These are phyloP conservation scores for Scytalidium sp. DNA, from an alignment of 2,329 filamentous ascomycete species.

Conservation along the genomic window DNA sequence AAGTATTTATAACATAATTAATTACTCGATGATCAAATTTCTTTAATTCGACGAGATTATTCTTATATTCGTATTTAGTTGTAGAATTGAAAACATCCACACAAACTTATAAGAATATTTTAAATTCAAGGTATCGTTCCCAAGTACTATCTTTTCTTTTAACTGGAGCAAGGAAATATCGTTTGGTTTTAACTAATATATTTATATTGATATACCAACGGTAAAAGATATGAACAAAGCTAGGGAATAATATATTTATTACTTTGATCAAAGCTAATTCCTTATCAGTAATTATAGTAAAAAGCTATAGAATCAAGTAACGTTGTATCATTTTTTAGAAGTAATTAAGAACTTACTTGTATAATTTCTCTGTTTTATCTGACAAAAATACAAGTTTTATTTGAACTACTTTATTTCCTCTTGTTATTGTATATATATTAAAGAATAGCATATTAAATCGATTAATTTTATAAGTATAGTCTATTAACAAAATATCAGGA, in stretches of 20 bases:
- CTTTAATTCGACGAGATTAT: too few relatives aligned
- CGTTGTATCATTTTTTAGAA: background rate
- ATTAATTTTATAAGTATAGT: slow-evolving; percentile 3
- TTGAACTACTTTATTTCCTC: too few relatives aligned
- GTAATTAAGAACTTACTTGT: too few relatives aligned
- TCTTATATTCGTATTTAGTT: too few relatives aligned
- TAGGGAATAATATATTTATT: background rate
- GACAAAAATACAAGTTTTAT: background rate
- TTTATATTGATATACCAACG: slow-evolving; percentile 1
- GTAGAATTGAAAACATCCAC: too few relatives aligned
- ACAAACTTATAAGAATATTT: too few relatives aligned
- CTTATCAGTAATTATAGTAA: background rate
- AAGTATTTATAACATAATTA: too few relatives aligned
- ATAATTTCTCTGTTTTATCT: too few relatives aligned
- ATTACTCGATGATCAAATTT: too few relatives aligned
- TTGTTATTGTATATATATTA: background rate
- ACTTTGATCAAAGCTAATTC: background rate
- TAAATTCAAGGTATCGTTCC: too few relatives aligned
- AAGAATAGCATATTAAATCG: background rate
- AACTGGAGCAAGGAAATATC: background rate
- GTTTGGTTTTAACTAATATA: background rate
- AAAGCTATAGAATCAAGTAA: background rate
- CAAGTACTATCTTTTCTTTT: too few relatives aligned
- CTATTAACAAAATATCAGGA: slow-evolving; percentile 1
- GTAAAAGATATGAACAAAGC: background rate